Percentiles rank a stretch among this genome's conserved stretches.
phyloP scores from a whole-genome alignment of 176 grass and related monocot genomes.

The Zoysia japonica region DNA sequence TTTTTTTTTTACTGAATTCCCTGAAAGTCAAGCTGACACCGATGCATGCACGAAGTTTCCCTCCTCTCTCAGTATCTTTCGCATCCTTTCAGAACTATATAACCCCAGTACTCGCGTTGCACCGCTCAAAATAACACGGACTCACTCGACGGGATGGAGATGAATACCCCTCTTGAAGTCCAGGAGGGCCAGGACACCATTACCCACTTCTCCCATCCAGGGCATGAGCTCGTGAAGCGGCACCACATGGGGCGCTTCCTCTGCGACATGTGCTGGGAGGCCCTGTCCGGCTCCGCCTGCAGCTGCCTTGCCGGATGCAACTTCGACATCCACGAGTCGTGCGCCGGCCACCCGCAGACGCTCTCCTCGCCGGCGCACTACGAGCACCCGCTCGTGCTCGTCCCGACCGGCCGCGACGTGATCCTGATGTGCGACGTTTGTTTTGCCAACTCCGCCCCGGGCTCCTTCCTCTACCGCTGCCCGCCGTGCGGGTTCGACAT shows the following conservation, averaged over 20 bases:
- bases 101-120: neutral
- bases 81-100: too few species aligned
- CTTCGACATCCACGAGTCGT: conserved; percentile 12
- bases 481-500: conserved; percentile 22
- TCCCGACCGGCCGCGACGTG: neutral
- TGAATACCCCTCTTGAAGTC: too few species aligned
- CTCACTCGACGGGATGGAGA: too few species aligned
- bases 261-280: conserved; percentile 15
- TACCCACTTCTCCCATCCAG: neutral
- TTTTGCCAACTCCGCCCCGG: neutral
- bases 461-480: conserved; percentile 25
- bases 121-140: neutral
- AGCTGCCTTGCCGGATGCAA: conserved; percentile 13
- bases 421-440: neutral
- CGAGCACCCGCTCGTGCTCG: neutral
- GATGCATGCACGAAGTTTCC: too few species aligned
- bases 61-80: too few species aligned
- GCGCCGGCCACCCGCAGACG: conserved; percentile 5
- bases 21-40: too few species aligned
- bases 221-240: conserved; percentile 9
- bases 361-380: neutral
- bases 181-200: neutral
- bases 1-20: too few species aligned
- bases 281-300: conserved; percentile 1
- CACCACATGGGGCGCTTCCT: neutral